Conservation (phyloP, 495 filamentous ascomycete genomes). For the Penicillium paxilli region DNA sequence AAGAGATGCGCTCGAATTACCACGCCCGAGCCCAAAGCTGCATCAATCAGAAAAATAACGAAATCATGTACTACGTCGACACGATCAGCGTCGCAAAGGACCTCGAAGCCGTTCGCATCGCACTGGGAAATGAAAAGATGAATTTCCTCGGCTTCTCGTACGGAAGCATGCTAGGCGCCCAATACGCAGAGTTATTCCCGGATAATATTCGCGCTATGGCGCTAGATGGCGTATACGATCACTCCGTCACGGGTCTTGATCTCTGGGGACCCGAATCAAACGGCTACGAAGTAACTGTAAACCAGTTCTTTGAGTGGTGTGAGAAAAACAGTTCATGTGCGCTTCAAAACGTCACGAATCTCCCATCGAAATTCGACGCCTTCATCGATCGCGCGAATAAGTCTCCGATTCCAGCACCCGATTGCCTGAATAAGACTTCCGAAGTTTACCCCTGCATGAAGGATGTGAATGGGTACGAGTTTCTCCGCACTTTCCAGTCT, state of each 20-base stretch:
- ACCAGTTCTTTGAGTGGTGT: constrained; percentile 41
- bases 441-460: background rate
- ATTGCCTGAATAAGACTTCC: background rate
- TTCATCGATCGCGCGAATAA: background rate
- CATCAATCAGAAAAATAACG: constrained; percentile 16
- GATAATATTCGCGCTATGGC: constrained; percentile 37
- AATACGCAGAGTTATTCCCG: constrained; percentile 43
- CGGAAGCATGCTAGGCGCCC: constrained; percentile 57
- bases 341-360: background rate
- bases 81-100: constrained; percentile 41
- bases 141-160: constrained; percentile 60
- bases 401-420: background rate
- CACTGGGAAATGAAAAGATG: constrained; percentile 40
- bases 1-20: constrained; percentile 15
- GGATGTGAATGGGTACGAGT: background rate
- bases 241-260: constrained; percentile 12
- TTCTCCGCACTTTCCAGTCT: background rate
- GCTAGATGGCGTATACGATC: constrained; percentile 47
- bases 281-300: constrained; percentile 26
- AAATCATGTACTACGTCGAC: constrained; percentile 24
- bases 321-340: background rate
- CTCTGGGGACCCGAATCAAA: background rate
- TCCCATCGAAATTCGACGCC: background rate
- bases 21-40: background rate
- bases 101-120: constrained; percentile 43